Conservation (phyloP, 2,329 filamentous ascomycete species). For the Fusarium subglutinans region DNA sequence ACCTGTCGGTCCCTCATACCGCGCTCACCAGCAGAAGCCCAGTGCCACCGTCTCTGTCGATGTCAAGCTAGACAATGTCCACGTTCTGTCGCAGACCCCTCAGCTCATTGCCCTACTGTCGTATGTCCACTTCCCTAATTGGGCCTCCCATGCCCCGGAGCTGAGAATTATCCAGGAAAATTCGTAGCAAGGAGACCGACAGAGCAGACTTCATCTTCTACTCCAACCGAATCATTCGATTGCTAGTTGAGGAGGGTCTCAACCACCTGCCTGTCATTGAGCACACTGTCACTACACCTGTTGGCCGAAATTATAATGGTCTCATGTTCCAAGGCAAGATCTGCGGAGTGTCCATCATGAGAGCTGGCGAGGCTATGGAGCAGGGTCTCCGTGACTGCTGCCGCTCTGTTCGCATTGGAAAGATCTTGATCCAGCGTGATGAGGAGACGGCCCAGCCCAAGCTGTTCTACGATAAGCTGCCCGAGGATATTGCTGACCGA, state of each 20-base stretch:
- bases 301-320: constrained; percentile 86
- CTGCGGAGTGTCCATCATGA: constrained; percentile 98
- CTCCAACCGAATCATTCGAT: constrained; percentile 95
- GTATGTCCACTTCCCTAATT: constrained; percentile 66
- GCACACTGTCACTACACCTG: constrained; percentile 89
- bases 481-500: constrained; percentile 88
- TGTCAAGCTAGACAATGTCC: constrained; percentile 85
- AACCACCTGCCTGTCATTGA: constrained; percentile 95
- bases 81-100: constrained; percentile 89
- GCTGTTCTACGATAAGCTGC: constrained; percentile 97
- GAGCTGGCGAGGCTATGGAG: constrained; percentile 98
- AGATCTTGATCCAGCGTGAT: constrained; percentile 97
- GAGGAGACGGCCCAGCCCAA: constrained; percentile 93
- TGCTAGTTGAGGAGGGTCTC: constrained; percentile 95
- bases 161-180: constrained; percentile 74
- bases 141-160: constrained; percentile 16
- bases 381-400: constrained; percentile 96
- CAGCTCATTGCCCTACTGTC: constrained; percentile 97
- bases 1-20: constrained; percentile 83
- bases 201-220: constrained; percentile 99
- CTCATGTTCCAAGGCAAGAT: constrained; percentile 98
- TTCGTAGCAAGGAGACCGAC: constrained; percentile 87
- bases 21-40: constrained; percentile 79
- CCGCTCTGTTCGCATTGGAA: constrained; percentile 96
- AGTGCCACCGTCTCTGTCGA: constrained; percentile 88